Base-by-base conservation (phyloP, 768 basidiomycete genomes). In the Kwoniella europaea region DNA sequence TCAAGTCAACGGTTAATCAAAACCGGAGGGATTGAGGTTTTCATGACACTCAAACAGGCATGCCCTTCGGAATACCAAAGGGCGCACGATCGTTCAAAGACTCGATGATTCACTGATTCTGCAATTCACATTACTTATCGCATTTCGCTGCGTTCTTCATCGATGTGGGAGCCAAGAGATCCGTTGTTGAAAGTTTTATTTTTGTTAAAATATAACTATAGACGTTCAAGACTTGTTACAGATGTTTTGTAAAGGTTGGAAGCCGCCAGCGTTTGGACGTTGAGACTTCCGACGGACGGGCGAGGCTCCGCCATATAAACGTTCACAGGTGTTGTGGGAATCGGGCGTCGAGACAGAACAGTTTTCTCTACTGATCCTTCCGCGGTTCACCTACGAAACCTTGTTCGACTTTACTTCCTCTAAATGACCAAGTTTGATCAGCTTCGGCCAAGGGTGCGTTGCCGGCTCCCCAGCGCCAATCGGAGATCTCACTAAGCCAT, bases 401-500 rank as follows among this genome's bases (percentile, higher is more conserved):
- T 89, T 89, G 88, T 90, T 89, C 86, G 88, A 89, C 89, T 89
- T 89, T 90, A 89, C 89, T 89, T 90, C 89, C 89, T 90, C 89
- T 89, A 90, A 90, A 89, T 88, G 87, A 89, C 89, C 89, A 89
- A 89, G 89, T 89, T 90, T 88, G 88, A 88, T 86, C 87, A 87
- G 84, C 88, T 89, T 90, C 87, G 84, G 84, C 86, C 76, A 85
- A 82, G 80, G 83, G 79, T 85, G 85, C 86, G 85, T 88, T 82
- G 84, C 86, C 86, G 84, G 86, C 84, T 86, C 85, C 86, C 86
- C 87, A 85, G 88, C 88, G 89, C 87, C 88, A 86, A 90, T 91
- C 89, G 87, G 86, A 91, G 88, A 88, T 88, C 90, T 90, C 90
- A 90, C 90, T 90, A 91, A 91, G 89, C 90, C 89, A 89, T 90